A percentile compares a stretch with the other conserved stretches of the same genome.
phyloP scores from a whole-genome alignment of 2,329 filamentous ascomycete species.

The Lachnellula cervina region DNA sequence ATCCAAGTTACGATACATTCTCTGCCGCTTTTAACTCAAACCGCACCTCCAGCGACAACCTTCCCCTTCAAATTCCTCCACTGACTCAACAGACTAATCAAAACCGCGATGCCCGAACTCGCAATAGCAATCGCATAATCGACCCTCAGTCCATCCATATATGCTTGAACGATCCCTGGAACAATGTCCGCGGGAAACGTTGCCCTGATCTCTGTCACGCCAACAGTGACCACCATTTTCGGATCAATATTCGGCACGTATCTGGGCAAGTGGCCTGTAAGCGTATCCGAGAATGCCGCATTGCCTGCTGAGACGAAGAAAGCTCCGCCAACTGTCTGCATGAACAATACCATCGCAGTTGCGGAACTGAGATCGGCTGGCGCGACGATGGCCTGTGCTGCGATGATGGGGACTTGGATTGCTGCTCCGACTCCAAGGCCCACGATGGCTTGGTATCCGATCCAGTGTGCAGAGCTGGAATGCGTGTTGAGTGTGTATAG shows the following conservation, averaged over 20 bases:
- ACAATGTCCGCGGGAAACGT: slow-evolving; percentile 46
- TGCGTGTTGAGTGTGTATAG: slow-evolving; percentile 47
- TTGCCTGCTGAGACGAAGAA: slow-evolving; percentile 46
- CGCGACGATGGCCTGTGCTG: slow-evolving; percentile 34
- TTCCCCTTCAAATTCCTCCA: slow-evolving; percentile 35
- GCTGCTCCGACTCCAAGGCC: slow-evolving; percentile 53
- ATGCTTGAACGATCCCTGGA: slow-evolving; percentile 51
- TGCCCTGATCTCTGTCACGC: slow-evolving; percentile 52
- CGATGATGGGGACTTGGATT: slow-evolving; percentile 41
- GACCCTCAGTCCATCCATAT: slow-evolving; percentile 61
- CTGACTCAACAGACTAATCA: slow-evolving; percentile 33
- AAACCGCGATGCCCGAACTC: slow-evolving; percentile 38
- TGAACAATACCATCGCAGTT: slow-evolving; percentile 43
- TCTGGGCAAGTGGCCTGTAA: slow-evolving; percentile 34
- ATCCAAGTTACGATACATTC: neutral
- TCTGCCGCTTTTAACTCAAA: slow-evolving; percentile 6
- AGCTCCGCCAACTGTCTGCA: slow-evolving; percentile 47
- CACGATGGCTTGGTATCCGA: slow-evolving; percentile 53
- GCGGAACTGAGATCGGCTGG: slow-evolving; percentile 42
- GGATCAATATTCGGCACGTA: slow-evolving; percentile 37
- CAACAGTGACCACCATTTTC: slow-evolving; percentile 36
- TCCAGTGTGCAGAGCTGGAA: slow-evolving; percentile 47
- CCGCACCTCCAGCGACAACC: slow-evolving; percentile 20
- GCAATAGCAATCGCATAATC: slow-evolving; percentile 53
- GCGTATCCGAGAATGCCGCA: slow-evolving; percentile 43